These are phyloP conservation scores for Galium porrigens DNA, from an alignment of 305 asterid species.

Conservation along the genomic window DNA sequence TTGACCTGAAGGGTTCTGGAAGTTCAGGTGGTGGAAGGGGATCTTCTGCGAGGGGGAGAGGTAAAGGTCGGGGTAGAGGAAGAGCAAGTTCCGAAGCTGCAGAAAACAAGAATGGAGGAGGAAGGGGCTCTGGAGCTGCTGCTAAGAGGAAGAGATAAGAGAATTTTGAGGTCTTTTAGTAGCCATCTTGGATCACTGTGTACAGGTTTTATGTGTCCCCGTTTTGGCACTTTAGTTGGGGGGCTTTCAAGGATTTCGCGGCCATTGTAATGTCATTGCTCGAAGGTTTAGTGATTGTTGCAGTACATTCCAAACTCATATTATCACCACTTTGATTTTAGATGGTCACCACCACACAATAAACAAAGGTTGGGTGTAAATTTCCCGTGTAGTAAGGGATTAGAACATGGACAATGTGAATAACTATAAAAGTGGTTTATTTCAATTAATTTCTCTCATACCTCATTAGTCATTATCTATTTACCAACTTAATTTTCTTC, in stretches of 20 bases:
- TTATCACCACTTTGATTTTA: not conserved
- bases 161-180: constrained; percentile 4
- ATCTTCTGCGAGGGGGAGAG: constrained; percentile 44
- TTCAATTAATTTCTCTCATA: too few relatives aligned
- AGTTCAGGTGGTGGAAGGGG: constrained; percentile 39
- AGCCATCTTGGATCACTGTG: not conserved
- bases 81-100: constrained; percentile 33
- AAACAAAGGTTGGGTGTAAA: too few relatives aligned
- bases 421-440: too few relatives aligned
- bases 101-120: constrained; percentile 25
- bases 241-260: not conserved
- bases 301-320: not conserved
- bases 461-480: too few relatives aligned
- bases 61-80: constrained; percentile 16
- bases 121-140: constrained; percentile 36
- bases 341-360: too few relatives aligned
- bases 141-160: constrained; percentile 71
- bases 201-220: not conserved
- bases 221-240: constrained; percentile 4
- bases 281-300: not conserved
- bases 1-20: constrained; percentile 66
- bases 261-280: not conserved
- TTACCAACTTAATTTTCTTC: too few relatives aligned
- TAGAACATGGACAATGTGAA: too few relatives aligned
- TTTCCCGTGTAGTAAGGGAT: too few relatives aligned